A percentile compares a stretch with the other conserved stretches of the same genome.
Evolutionary conservation across 441 rosid species (phyloP).

Genomic region (Isatis lusitanica): DNA sequence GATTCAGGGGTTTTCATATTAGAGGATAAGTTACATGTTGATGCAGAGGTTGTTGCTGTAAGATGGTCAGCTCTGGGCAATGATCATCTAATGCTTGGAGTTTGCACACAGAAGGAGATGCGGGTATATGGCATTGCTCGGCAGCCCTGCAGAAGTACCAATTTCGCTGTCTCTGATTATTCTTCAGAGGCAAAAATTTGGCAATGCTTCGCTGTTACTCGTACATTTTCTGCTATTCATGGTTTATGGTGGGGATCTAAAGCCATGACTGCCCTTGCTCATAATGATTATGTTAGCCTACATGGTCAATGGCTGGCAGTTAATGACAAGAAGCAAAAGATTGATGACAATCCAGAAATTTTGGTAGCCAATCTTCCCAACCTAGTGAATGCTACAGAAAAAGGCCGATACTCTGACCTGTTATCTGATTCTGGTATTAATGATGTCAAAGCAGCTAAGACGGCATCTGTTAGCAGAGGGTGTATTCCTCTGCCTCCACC

Average conservation of each 20-base stretch:
- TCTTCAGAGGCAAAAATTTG: conserved; percentile 50
- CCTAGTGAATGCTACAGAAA: conserved; percentile 35
- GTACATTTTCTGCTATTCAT: conserved; percentile 49
- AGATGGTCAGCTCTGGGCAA: conserved; percentile 72
- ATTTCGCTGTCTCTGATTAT: conserved; percentile 40
- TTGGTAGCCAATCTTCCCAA: conserved; percentile 30
- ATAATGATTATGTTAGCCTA: conserved; percentile 60
- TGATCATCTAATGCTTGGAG: conserved; percentile 75
- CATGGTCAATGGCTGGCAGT: conserved; percentile 64
- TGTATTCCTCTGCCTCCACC: conserved; percentile 29
- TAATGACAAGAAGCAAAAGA: conserved; percentile 39
- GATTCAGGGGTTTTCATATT: conserved; percentile 70
- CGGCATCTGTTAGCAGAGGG: conserved; percentile 31
- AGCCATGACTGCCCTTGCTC: conserved; percentile 59
- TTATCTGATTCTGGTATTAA: conserved; percentile 42
- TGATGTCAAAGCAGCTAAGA: conserved; percentile 36
- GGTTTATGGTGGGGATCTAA: conserved; percentile 75
- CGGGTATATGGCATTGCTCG: conserved; percentile 59
- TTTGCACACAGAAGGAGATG: conserved; percentile 72
- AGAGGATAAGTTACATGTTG: conserved; percentile 62
- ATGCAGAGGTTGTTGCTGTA: conserved; percentile 54
- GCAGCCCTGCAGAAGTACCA: conserved; percentile 49
- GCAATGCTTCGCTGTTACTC: conserved; percentile 75
- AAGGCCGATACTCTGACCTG: conserved; percentile 37
- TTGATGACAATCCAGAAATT: conserved; percentile 29